Evolutionary conservation across 805 yeast species (phyloP), one percentile per base, ranked within the genome.

Genomic region (Starmerella etchellsii): DNA sequence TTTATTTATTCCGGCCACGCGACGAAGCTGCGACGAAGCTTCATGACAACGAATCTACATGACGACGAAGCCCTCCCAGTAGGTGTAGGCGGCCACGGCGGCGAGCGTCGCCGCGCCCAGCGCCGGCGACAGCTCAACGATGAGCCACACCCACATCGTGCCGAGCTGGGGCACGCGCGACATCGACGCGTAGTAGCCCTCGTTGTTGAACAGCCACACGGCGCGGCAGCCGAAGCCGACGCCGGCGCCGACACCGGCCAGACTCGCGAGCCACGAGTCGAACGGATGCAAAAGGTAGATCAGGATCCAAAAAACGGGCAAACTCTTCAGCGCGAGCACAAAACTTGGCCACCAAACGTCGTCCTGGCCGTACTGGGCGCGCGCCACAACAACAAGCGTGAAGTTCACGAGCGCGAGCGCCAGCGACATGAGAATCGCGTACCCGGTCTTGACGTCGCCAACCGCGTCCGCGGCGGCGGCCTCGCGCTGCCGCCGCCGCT

Each of bases 101-200:
- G 50, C 50, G 21, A 60, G 38, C 13, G 54, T 43, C 5, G 50
- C 38, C 3, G 54, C 51, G 1, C 61, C 55, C 52, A 49, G 55
- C 19, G 57, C 51, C 58, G 63, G 59, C 37, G 62, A 63, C 51
- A 64, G 44, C 43, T 64, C 68, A 16, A 64, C 44, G 36, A 64
- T 57, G 20, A 61, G 48, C 66, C 67, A 64, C 8, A 61, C 56
- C 57, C 63, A 59, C 8, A 64, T 41, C 13, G 68, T 63, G 16
- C 66, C 68, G 4, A 64, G 46, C 2, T 68, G 61, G 9, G 68
- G 68, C 6, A 65, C 64, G 32, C 54, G 45, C 31, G 54, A 49
- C 66, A 64, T 64, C 18, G 59, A 55, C 2, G 61, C 57, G 47
- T 54, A 59, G 52, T 64, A 64, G 26, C 64, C 65, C 33, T 54